Evolutionary conservation across 768 basidiomycete species (phyloP), one percentile per base, ranked within the genome.

Genomic region (Psilocybe azurescens): DNA sequence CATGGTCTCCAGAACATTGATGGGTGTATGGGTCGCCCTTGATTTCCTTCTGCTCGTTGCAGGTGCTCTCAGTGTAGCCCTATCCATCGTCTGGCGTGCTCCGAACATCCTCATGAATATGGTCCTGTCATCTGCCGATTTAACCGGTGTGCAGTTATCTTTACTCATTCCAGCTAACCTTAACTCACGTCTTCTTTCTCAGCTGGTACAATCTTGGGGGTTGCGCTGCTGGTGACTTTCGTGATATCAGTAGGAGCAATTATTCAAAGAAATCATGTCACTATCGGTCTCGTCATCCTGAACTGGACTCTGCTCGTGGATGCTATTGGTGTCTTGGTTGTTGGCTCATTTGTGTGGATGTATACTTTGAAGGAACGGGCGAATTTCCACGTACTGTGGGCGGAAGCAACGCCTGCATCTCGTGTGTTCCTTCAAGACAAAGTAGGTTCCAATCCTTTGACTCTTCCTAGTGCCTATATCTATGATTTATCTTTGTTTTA

Each of bases 261-360:
- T 67, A 74, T 89, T 33, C 88, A 91, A 67, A 83, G 83, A 32
- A 89, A 88, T 65, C 86, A 89, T 71, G 81, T 88, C 65, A 91
- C 84, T 48, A 73, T 80, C 38, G 88, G 90, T 48, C 86, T 97
- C 41, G 85, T 90, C 64, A 72, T 90, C 41, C 85, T 94, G 67
- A 95, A 94, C 75, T 93, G 89, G 79, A 68, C 81, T 29, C 86
- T 95, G 56, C 73, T 95, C 38, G 59, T 81, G 44, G 89, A 95
- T 68, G 83, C 82, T 7, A 66, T 90, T 48, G 80, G 81, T 28
- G 82, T 90, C 46, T 74, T 89, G 53, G 68, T 87, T 56, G 75
- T 93, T 29, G 94, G 91, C 62, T 84, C 88, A 20, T 83, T 85
- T 65, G 77, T 96, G 54, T 97, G 95, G 95, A 86, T 90, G 75